Evolutionary conservation across 768 basidiomycete species (phyloP), one percentile per base, ranked within the genome.

Genomic region (Atractiella rhizophila): DNA sequence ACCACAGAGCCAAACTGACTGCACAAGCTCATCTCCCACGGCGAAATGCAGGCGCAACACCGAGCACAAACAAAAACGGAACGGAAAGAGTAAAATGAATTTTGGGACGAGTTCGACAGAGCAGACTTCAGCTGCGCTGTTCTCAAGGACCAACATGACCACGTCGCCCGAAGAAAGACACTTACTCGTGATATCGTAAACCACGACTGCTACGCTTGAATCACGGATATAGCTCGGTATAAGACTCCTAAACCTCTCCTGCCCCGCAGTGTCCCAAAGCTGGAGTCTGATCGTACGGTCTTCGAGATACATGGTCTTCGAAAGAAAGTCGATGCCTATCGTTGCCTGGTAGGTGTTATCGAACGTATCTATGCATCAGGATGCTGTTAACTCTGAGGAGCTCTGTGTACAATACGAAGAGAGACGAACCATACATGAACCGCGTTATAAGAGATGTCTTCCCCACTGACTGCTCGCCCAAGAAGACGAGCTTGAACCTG

Each of bases 271-370:
- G 59, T 98, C 91, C 91, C 91, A 98, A 13, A 98, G 64, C 57
- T 98, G 91, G 60, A 98, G 63, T 56, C 91, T 71, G 35, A 98
- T 88, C 1, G 91, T 98, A 53, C 91, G 68, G 63, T 98, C 91
- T 57, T 98, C 91, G 43, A 96, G 68, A 61, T 98, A 98, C 82
- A 98, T 88, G 0, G 91, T 96, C 67, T 98, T 98, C 64, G 83
- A 88, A 62, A 98, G 43, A 65, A 98, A 98, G 64, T 98, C 91
- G 61, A 98, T 98, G 43, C 88, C 83, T 56, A 88, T 88, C 9
- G 83, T 88, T 16, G 83, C 83, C 58, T 54, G 52, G 60, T 98
- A 98, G 32, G 88, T 96, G 60, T 96, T 96, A 66, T 98, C 91
- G 60, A 98, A 98, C 1, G 91, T 96, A 62, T 98, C 91, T n/a